Conservation (phyloP, 2,329 filamentous ascomycete species). For the Cladosporium austrohemisphaericum region DNA sequence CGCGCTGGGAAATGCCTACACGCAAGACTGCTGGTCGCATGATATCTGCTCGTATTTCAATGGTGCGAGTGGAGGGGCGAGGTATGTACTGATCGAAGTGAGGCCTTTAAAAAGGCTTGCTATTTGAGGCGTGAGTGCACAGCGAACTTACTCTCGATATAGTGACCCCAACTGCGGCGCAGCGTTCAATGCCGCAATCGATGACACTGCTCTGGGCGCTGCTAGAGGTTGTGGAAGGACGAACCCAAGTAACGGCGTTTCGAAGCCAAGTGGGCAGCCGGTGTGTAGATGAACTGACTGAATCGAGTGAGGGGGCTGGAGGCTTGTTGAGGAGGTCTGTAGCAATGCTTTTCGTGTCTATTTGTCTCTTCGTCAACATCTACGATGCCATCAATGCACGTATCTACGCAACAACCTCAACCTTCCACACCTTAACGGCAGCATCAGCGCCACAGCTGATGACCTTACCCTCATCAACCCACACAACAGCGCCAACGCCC, state of each 20-base stretch:
- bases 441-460: slow-evolving; percentile 83
- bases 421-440: slow-evolving; percentile 82
- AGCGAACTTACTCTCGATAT: too few species aligned
- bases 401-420: slow-evolving; percentile 37
- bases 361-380: too few species aligned
- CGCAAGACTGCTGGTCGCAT: slow-evolving; percentile 50
- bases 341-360: too few species aligned
- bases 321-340: too few species aligned
- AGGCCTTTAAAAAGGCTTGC: too few species aligned
- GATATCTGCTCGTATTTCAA: slow-evolving; percentile 53
- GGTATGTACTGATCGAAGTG: slow-evolving; percentile 31
- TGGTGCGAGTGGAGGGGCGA: slow-evolving; percentile 45
- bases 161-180: slow-evolving; percentile 49
- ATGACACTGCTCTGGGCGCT: slow-evolving; percentile 41
- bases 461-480: slow-evolving; percentile 66
- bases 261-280: slow-evolving; percentile 21
- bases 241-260: slow-evolving; percentile 29
- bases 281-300: slow-evolving; percentile 16
- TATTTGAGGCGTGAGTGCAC: too few species aligned
- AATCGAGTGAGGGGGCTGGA: too few species aligned
- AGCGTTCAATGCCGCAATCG: slow-evolving; percentile 43
- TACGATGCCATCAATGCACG: too few species aligned
- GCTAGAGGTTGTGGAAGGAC: slow-evolving; percentile 30
- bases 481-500: slow-evolving; percentile 82
- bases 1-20: slow-evolving; percentile 47